Conservation (phyloP, 1,284 basidiomycete species). For the Naganishia sp. region DNA sequence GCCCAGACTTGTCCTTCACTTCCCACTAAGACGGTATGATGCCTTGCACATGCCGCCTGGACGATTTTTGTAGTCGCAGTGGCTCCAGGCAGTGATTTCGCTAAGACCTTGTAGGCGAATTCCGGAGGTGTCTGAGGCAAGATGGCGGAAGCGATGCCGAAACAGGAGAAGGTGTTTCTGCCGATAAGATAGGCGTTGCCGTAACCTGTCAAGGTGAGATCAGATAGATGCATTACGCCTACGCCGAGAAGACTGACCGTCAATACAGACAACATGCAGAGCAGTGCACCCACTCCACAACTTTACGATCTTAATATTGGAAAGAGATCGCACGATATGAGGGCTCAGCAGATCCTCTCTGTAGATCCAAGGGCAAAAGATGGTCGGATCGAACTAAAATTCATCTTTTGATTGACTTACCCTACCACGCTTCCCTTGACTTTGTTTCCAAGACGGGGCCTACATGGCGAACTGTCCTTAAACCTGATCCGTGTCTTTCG, state of each 20-base stretch:
- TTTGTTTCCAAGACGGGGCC: slow-evolving; percentile 34
- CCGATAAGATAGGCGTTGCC: slow-evolving; percentile 38
- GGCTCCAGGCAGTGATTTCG: slow-evolving; percentile 56
- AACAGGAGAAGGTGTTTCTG: slow-evolving; percentile 28
- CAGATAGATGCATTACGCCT: background rate
- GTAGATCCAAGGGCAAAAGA: background rate
- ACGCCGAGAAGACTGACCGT: slow-evolving; percentile 50
- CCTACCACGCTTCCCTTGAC: slow-evolving; percentile 9
- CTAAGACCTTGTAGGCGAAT: slow-evolving; percentile 12
- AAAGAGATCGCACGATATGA: slow-evolving; percentile 81
- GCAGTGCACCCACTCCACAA: slow-evolving; percentile 75
- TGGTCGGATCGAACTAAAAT: background rate
- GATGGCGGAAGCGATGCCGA: slow-evolving; percentile 21
- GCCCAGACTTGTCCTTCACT: slow-evolving; percentile 79
- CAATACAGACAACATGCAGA: slow-evolving; percentile 62
- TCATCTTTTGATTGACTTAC: background rate
- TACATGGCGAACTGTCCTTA: background rate
- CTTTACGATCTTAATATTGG: slow-evolving; percentile 72
- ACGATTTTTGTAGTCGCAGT: slow-evolving; percentile 68
- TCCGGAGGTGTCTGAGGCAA: slow-evolving; percentile 18
- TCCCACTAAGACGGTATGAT: slow-evolving; percentile 79
- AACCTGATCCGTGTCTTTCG: background rate
- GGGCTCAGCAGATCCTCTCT: slow-evolving; percentile 72
- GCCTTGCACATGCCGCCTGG: slow-evolving; percentile 75
- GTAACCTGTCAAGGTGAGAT: slow-evolving; percentile 14